A percentile compares a stretch with the other conserved stretches of the same genome.
These are phyloP conservation scores for Penicilliopsis zonata DNA, from an alignment of 495 filamentous ascomycete species.

Conservation along the genomic window DNA sequence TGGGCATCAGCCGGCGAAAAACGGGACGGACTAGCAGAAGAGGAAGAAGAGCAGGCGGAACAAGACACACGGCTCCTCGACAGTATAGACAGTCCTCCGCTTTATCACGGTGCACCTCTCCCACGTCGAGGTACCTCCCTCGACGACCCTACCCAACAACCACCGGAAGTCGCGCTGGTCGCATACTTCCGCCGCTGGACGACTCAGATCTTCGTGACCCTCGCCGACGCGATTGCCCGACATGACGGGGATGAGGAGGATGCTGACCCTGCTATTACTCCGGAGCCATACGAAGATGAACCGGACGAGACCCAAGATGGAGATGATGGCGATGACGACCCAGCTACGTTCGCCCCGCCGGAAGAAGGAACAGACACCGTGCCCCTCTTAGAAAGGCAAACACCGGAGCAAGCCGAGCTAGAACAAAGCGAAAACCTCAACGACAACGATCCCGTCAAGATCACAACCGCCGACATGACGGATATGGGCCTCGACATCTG, in stretches of 20 bases:
- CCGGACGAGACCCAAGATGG: constrained; percentile 29
- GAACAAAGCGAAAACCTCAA: constrained; percentile 1
- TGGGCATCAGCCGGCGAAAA: constrained; percentile 95
- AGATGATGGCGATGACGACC: constrained; percentile 5
- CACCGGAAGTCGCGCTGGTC: constrained; percentile 63
- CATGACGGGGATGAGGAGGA: constrained; percentile 49
- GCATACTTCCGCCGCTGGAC: constrained; percentile 90
- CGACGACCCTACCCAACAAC: constrained; percentile 19
- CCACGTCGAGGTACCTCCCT: constrained; percentile 32
- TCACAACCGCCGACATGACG: constrained; percentile 59
- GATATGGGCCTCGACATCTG: constrained; percentile 80
- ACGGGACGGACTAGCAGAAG: constrained; percentile 36
- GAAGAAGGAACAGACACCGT: constrained; percentile 13
- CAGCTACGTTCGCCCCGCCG: not conserved
- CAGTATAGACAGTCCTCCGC: constrained; percentile 27
- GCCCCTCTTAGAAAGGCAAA: constrained; percentile 14
- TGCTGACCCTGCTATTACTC: constrained; percentile 20
- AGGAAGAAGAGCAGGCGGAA: constrained; percentile 31
- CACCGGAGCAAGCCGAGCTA: constrained; percentile 1
- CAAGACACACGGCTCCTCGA: constrained; percentile 30
- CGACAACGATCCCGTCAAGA: constrained; percentile 29
- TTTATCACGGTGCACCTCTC: constrained; percentile 19
- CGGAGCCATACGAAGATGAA: constrained; percentile 21
- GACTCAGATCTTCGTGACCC: constrained; percentile 50
- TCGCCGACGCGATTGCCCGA: constrained; percentile 41